Evolutionary conservation across 164 flowering plant genomes (phyloP).

Genomic region (Berberis vulgaris): DNA sequence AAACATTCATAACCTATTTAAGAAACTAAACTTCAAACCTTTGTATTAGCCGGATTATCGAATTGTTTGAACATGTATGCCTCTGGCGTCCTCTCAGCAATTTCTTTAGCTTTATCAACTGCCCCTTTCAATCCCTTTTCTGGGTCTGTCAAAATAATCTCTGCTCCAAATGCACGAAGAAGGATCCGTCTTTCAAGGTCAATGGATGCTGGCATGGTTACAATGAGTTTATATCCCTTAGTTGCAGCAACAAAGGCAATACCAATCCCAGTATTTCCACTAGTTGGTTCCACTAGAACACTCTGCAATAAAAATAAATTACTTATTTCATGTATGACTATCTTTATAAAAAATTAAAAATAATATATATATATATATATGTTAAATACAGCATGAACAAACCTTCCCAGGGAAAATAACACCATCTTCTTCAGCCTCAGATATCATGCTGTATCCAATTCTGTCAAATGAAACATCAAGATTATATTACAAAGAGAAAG

Average conservation of each 20-base stretch:
- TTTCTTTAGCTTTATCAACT: constrained; percentile 70
- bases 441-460: constrained; percentile 65
- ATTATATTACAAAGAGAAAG: not conserved
- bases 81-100: constrained; percentile 52
- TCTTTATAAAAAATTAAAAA: not conserved
- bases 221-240: constrained; percentile 65
- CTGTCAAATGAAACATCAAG: constrained; percentile 20
- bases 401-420: constrained; percentile 72
- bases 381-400: not conserved
- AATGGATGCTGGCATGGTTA: constrained; percentile 77
- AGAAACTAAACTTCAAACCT: constrained; percentile 26
- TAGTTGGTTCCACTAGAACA: constrained; percentile 72
- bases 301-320: constrained; percentile 33
- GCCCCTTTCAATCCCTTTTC: constrained; percentile 69
- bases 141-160: constrained; percentile 68
- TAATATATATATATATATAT: not conserved
- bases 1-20: not conserved
- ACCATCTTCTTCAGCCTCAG: constrained; percentile 68
- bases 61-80: constrained; percentile 79
- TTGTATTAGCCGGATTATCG: constrained; percentile 52
- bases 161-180: constrained; percentile 84
- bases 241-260: constrained; percentile 80
- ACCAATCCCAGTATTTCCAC: constrained; percentile 80
- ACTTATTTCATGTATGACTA: not conserved
- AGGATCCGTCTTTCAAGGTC: constrained; percentile 61